Percentiles rank a stretch among this genome's conserved stretches.
These are phyloP conservation scores for Parathielavia hyrcaniae DNA, from an alignment of 495 filamentous ascomycete species.

Conservation along the genomic window DNA sequence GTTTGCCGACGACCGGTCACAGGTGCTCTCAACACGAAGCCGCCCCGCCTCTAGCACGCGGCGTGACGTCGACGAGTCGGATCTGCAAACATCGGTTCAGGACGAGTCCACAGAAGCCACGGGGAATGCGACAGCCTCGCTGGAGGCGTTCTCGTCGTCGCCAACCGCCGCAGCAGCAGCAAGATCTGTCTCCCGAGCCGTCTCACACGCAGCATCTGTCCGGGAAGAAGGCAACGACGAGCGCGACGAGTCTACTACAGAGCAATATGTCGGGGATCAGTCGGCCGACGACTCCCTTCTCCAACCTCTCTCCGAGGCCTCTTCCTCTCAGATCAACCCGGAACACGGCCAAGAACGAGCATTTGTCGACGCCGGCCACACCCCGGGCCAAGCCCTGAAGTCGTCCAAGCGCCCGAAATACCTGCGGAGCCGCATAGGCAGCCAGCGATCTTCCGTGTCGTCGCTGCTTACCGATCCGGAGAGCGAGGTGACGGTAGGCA, in stretches of 20 bases:
- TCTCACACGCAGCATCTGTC: constrained; percentile 40
- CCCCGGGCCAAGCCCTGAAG: constrained; percentile 29
- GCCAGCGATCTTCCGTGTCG: constrained; percentile 71
- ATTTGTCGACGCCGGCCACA: constrained; percentile 32
- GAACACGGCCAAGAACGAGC: constrained; percentile 28
- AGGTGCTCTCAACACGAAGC: constrained; percentile 22
- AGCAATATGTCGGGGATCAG: constrained; percentile 15
- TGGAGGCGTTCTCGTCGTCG: constrained; percentile 59
- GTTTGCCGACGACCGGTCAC: constrained; percentile 22
- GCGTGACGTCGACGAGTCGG: constrained; percentile 20
- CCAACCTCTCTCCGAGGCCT: constrained; percentile 24
- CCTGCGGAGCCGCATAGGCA: constrained; percentile 64
- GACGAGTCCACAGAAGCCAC: constrained; percentile 38
- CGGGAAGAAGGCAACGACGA: constrained; percentile 12
- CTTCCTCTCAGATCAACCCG: constrained; percentile 26
- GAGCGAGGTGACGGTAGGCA: constrained; percentile 58
- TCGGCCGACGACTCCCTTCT: constrained; percentile 5
- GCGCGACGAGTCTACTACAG: not conserved
- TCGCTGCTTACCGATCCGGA: constrained; percentile 59
- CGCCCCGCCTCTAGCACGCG: constrained; percentile 19
- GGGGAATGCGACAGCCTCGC: constrained; percentile 44
- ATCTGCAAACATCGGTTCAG: constrained; percentile 16
- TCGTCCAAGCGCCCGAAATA: constrained; percentile 56
- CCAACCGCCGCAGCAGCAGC: constrained; percentile 60
- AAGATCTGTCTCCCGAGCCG: constrained; percentile 48